Evolutionary conservation across 345 rosid species (phyloP), one percentile per base, ranked within the genome.

Genomic region (Eutrema japonicum): DNA sequence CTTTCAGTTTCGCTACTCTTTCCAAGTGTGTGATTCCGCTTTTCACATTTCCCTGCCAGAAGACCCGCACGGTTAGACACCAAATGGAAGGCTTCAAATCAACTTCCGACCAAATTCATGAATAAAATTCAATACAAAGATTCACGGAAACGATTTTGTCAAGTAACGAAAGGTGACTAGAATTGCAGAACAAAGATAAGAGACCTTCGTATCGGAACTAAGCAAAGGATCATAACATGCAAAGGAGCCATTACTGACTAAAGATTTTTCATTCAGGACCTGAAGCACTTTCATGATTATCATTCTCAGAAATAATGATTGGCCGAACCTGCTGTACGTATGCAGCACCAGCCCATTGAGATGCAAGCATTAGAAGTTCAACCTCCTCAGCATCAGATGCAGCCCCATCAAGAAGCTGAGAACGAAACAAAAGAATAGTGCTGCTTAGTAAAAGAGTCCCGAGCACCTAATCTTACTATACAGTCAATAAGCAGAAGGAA

Each of bases 311-410:
- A 22, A 59, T 7, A 38, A 67, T 13, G 48, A 43, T 62, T 13
- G 43, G 42, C 45, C 54, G 22, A 52, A 91, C 98, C 98, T 87
- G 97, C 57, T 74, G 80, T 42, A 84, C 77, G 69, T 69, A 83
- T 54, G 89, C 90, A 45, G 84, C 73, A 59, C 97, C 98, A 49
- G 98, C 93, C 91, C 89, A 88, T 58, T 85, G 89, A 66, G 95
- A 94, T 57, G 96, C 86, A 40, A 86, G 78, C 78, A 91, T 88
- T 37, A 88, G 75, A 63, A 81, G 93, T 78, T 88, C 86, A 36
- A 83, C 74, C 76, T 88, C 79, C 63, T 86, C 90, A 2, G 67
- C 79, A 37, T 73, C 84, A 33, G 83, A 76, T 35, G 83, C 82
- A 72, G 78, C 54, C 57, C 77, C 83, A 54, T 68, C 58, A 76